These are phyloP conservation scores for Fusarium sp. DNA, from an alignment of 2,329 filamentous ascomycete genomes.

Conservation along the genomic window DNA sequence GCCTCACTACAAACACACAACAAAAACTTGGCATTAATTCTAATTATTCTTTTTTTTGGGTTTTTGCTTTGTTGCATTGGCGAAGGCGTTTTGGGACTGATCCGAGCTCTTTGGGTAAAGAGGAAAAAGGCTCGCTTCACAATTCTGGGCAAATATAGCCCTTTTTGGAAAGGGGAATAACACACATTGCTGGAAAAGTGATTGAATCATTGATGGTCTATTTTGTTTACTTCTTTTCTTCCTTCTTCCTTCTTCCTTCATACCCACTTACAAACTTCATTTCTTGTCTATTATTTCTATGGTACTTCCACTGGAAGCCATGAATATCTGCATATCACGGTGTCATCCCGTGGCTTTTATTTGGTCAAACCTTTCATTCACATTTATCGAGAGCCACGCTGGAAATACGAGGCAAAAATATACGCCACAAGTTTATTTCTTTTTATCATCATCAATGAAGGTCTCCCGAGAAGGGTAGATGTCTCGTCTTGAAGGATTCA, in stretches of 20 bases:
- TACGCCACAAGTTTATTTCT: constrained; percentile 27
- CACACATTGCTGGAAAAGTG: constrained; percentile 21
- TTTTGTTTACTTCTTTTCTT: not conserved
- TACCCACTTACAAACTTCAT: constrained; percentile 26
- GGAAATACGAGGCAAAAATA: constrained; percentile 20
- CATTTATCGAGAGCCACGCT: constrained; percentile 34
- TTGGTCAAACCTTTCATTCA: constrained; percentile 32
- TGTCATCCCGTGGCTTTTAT: constrained; percentile 26
- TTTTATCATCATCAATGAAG: constrained; percentile 14
- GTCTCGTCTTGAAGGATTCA: not conserved
- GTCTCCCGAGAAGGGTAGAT: constrained; percentile 27
- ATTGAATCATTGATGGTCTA: constrained; percentile 1
- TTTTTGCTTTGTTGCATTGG: constrained; percentile 34
- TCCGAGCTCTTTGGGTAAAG: constrained; percentile 15
- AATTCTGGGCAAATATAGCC: constrained; percentile 13
- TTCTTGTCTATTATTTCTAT: constrained; percentile 22
- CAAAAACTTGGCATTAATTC: constrained; percentile 34
- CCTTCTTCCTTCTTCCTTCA: constrained; percentile 8
- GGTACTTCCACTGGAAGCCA: constrained; percentile 7
- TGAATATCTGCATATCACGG: constrained; percentile 18
- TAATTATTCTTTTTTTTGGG: constrained; percentile 28
- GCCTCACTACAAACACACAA: constrained; percentile 5
- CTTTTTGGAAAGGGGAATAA: not conserved
- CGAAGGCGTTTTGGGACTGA: constrained; percentile 36
- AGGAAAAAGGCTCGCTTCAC: constrained; percentile 16